These are phyloP conservation scores for Hordeum marinum DNA, from an alignment of 176 grass and related monocot species.

Conservation along the genomic window DNA sequence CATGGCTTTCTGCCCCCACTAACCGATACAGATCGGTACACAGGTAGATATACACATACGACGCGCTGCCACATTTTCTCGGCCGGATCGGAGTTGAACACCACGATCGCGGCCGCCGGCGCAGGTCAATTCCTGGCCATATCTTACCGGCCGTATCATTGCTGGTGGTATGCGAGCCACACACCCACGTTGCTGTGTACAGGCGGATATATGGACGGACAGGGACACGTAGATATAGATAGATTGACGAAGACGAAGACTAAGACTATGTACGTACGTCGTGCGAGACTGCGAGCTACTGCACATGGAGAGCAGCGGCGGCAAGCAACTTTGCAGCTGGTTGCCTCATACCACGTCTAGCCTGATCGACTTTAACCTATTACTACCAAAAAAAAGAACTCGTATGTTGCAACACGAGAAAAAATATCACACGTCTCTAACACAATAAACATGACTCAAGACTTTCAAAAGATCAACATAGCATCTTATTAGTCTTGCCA, in stretches of 20 bases:
- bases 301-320: background rate
- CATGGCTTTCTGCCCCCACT: slow-evolving; percentile 67
- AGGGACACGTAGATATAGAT: background rate
- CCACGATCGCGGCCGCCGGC: slow-evolving; percentile 7
- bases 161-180: background rate
- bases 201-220: background rate
- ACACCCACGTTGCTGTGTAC: background rate
- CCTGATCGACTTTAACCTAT: too few species aligned
- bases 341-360: background rate
- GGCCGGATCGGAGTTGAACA: background rate
- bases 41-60: background rate
- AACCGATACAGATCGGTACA: slow-evolving; percentile 32
- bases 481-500: too few species aligned
- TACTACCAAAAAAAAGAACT: too few species aligned
- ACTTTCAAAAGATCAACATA: too few species aligned
- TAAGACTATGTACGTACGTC: background rate
- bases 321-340: background rate
- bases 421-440: too few species aligned
- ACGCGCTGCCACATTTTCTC: background rate
- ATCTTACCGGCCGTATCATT: background rate
- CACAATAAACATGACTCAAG: too few species aligned
- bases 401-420: too few species aligned
- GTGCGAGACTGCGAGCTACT: background rate
- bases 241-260: background rate
- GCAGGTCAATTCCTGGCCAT: background rate